phyloP scores from a whole-genome alignment of 1,284 basidiomycete genomes.

The Tylopilus orsonianus region DNA sequence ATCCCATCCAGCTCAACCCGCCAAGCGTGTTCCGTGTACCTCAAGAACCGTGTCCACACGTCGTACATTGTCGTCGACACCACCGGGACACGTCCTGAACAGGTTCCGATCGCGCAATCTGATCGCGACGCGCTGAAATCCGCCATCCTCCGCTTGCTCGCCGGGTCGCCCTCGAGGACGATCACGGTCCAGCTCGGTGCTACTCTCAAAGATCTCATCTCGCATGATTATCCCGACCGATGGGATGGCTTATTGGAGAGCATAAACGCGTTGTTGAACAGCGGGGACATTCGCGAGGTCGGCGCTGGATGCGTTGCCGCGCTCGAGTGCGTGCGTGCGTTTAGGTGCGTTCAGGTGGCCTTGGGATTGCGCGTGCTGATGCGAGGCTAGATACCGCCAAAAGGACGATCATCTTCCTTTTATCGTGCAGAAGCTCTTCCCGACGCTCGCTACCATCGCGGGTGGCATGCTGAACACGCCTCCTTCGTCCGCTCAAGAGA shows the following conservation, averaged over 20 bases:
- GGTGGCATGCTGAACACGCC: constrained; percentile 62
- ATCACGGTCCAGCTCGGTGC: constrained; percentile 75
- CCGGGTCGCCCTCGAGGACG: constrained; percentile 60
- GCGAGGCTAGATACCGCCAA: constrained; percentile 58
- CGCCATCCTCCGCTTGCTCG: constrained; percentile 66
- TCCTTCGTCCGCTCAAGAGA: constrained; percentile 59
- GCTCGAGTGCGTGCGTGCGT: constrained; percentile 74
- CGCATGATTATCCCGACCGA: constrained; percentile 70
- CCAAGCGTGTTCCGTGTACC: constrained; percentile 78
- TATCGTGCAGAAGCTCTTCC: constrained; percentile 66
- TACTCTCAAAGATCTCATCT: constrained; percentile 68
- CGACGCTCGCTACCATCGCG: constrained; percentile 69
- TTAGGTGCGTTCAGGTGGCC: constrained; percentile 42
- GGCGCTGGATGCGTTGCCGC: constrained; percentile 76
- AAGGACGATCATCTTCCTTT: constrained; percentile 55
- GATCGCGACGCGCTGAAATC: constrained; percentile 71
- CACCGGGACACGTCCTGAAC: constrained; percentile 51
- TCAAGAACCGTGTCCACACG: constrained; percentile 79
- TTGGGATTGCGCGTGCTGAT: constrained; percentile 28
- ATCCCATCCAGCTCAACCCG: constrained; percentile 58
- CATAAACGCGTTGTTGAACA: constrained; percentile 62
- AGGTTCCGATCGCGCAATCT: constrained; percentile 55
- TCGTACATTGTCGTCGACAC: constrained; percentile 55
- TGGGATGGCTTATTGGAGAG: constrained; percentile 69
- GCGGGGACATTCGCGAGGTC: constrained; percentile 66